Percentiles rank a stretch among this genome's conserved stretches.
Evolutionary conservation across 1,284 basidiomycete species (phyloP).

Genomic region (Sporisorium graminicola): DNA sequence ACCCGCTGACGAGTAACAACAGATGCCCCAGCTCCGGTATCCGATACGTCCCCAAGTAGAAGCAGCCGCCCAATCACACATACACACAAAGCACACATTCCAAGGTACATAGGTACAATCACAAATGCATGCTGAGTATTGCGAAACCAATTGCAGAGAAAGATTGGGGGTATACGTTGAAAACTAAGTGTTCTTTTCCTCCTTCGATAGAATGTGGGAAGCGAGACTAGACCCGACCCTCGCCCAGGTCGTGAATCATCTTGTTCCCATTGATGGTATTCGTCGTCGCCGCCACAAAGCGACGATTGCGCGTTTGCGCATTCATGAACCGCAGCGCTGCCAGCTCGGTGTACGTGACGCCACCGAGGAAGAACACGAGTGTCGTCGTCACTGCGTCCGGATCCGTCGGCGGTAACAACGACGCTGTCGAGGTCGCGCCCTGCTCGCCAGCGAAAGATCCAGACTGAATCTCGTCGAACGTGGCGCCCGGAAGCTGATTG

Average conservation of each 20-base stretch:
- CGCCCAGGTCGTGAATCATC: slow-evolving; percentile 40
- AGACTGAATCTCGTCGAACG: slow-evolving; percentile 81
- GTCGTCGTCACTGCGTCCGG: slow-evolving; percentile 77
- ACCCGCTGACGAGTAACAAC: slow-evolving; percentile 37
- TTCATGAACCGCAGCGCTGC: slow-evolving; percentile 91
- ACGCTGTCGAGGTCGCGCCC: not conserved
- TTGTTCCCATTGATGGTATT: slow-evolving; percentile 57
- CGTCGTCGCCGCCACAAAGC: slow-evolving; percentile 63
- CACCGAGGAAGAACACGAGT: slow-evolving; percentile 97
- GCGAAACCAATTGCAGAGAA: not conserved
- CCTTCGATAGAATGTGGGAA: not conserved
- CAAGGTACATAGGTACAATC: slow-evolving; percentile 17
- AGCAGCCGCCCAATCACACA: not conserved
- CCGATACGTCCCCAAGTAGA: slow-evolving; percentile 44
- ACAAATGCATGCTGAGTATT: not conserved
- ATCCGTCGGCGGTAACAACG: slow-evolving; percentile 13
- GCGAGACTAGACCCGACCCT: not conserved
- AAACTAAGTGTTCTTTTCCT: not conserved
- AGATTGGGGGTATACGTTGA: slow-evolving; percentile 4
- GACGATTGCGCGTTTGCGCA: slow-evolving; percentile 69
- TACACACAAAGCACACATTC: not conserved
- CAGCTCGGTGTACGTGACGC: slow-evolving; percentile 96
- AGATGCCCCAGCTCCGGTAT: slow-evolving; percentile 40
- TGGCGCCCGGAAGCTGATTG: slow-evolving; percentile 83
- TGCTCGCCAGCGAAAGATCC: not conserved